Conservation (phyloP, 495 filamentous ascomycete genomes). For the Talaromyces nanjingensis region DNA sequence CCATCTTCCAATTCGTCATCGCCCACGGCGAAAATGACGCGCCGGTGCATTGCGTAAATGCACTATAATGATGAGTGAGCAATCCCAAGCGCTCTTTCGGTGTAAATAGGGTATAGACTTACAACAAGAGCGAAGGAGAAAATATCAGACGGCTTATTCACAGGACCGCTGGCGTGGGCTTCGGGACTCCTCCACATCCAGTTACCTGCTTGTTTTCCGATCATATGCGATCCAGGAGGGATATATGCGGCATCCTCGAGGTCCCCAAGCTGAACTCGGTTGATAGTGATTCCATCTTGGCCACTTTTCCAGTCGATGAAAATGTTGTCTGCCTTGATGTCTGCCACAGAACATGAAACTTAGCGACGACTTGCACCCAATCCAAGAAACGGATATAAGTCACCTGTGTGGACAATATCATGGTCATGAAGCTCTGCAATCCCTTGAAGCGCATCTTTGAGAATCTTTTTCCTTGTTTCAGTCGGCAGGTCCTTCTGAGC, state of each 20-base stretch:
- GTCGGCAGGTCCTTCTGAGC: constrained; percentile 31
- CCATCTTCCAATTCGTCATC: constrained; percentile 24
- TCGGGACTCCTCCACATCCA: constrained; percentile 37
- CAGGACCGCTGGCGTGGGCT: constrained; percentile 24
- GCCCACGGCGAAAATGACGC: constrained; percentile 21
- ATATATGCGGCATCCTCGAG: constrained; percentile 42
- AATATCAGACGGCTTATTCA: constrained; percentile 33
- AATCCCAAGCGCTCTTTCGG: not conserved
- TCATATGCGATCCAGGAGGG: constrained; percentile 19
- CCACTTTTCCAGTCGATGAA: constrained; percentile 18
- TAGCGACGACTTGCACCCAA: constrained; percentile 11
- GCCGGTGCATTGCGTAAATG: constrained; percentile 23
- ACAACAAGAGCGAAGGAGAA: constrained; percentile 38
- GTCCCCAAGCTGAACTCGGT: constrained; percentile 31
- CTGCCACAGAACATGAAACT: constrained; percentile 10
- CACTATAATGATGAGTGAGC: constrained; percentile 15
- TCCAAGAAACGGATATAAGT: not conserved
- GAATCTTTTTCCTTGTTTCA: constrained; percentile 31
- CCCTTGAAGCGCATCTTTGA: constrained; percentile 35
- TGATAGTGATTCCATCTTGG: constrained; percentile 22
- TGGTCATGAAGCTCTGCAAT: constrained; percentile 38
- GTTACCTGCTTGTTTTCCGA: constrained; percentile 29
- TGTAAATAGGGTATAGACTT: constrained; percentile 18
- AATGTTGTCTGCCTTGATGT: constrained; percentile 28
- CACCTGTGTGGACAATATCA: constrained; percentile 42